Evolutionary conservation across 352 stramenopile species (phyloP), one percentile per base, ranked within the genome.

Genomic region (Phytophthora meadii): DNA sequence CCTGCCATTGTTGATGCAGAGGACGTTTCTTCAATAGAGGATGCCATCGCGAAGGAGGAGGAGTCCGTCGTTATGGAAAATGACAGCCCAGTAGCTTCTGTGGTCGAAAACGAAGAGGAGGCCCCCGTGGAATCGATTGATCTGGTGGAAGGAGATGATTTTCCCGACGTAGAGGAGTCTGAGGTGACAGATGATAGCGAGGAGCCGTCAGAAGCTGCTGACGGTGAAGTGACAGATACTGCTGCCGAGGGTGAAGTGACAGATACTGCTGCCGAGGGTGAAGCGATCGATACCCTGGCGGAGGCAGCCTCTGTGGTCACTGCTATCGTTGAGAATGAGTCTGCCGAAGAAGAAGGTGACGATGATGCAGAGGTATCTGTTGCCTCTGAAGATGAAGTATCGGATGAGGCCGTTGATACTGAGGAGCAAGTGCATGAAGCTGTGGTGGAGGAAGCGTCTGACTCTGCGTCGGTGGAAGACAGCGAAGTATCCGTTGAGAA

Each of bases 311-410:
- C 19, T 46, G 39, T 52, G 39, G 40, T 32, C 25, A 11, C 0
- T 11, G 12, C 8, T 8, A 37, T 37, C 1, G 47, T 67, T 24
- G 49, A 66, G 4, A 24, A 28, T 58, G 28, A 55, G 10, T 55
- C 40, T n/a, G 48, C 46, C 14, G 22, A n/a, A 30, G 28, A 22
- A 17, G 56, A 22, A 17, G 56, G 48, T 17, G 36, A 17, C n/a
- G 63, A 48, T 17, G 36, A 54, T 46, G 50, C 45, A 4, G 36
- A 36, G 12, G 7, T 19, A 15, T 46, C 41, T 30, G 34, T 8
- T 45, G 25, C 28, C 34, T n/a, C n/a, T 11, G 56, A 62, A 24
- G 39, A 8, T 22, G 34, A 75, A 34, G 51, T n/a, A 28, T 34
- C 25, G 9, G 39, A 54, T 39, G n/a, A 15, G n/a, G 41, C 24